These are phyloP conservation scores for Ambrosia artemisiifolia DNA, from an alignment of 129 eudicot genomes.

Conservation along the genomic window DNA sequence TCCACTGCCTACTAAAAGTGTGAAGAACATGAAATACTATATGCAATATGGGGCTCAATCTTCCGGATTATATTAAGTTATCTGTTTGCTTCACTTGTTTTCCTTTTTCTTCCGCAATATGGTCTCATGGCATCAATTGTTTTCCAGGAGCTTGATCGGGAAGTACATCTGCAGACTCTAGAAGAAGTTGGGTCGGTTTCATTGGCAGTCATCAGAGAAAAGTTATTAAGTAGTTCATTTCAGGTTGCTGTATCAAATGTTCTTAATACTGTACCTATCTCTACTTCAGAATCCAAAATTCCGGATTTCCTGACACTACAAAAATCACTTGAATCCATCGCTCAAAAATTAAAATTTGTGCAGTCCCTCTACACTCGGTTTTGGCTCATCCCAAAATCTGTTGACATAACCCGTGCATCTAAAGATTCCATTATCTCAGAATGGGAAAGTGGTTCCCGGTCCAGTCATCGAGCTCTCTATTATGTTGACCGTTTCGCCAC, in stretches of 20 bases:
- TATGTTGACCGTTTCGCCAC: slow-evolving; percentile 56
- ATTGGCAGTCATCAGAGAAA: slow-evolving; percentile 46
- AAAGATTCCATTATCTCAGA: slow-evolving; percentile 65
- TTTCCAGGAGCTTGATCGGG: slow-evolving; percentile 61
- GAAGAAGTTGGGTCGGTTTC: slow-evolving; percentile 62
- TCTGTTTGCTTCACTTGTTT: neutral
- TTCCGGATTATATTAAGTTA: neutral
- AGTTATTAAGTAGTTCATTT: slow-evolving; percentile 62
- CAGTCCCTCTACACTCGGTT: slow-evolving; percentile 66
- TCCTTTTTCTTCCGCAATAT: neutral
- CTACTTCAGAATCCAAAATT: slow-evolving; percentile 29
- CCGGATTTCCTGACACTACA: slow-evolving; percentile 41
- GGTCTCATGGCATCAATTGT: slow-evolving; percentile 7
- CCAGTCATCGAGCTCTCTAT: slow-evolving; percentile 68
- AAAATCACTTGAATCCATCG: slow-evolving; percentile 46
- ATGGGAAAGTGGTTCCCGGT: slow-evolving; percentile 52
- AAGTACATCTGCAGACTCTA: slow-evolving; percentile 44
- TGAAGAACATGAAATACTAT: neutral
- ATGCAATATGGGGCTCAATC: neutral
- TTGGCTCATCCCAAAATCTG: slow-evolving; percentile 61
- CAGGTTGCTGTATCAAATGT: slow-evolving; percentile 74
- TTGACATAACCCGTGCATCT: slow-evolving; percentile 64
- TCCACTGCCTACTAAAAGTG: neutral
- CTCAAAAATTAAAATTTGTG: slow-evolving; percentile 71
- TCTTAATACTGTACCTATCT: slow-evolving; percentile 38